Evolutionary conservation across 73 alveolate species (phyloP).

Genomic region (Breviolum minutum): DNA sequence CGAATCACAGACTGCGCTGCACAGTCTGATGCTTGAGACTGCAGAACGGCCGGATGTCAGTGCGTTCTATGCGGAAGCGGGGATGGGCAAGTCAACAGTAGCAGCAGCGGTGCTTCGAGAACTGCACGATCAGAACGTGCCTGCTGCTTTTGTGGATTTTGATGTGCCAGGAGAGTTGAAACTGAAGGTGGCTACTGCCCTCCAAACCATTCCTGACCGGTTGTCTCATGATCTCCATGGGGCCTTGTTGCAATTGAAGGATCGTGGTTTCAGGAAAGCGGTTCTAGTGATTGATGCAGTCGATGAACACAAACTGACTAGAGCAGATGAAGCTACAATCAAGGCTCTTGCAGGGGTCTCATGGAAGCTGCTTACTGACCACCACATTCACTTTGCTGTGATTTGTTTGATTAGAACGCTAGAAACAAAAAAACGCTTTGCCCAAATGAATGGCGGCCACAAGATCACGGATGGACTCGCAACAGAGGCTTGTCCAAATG

Average conservation of each 20-base stretch:
- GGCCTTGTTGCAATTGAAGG: background rate
- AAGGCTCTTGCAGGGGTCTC: background rate
- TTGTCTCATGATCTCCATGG: background rate
- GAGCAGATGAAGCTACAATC: background rate
- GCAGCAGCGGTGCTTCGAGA: slow-evolving; percentile 39
- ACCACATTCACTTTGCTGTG: background rate
- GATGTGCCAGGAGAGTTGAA: background rate
- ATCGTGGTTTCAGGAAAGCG: background rate
- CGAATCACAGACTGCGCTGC: background rate
- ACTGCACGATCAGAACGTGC: background rate
- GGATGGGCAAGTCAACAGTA: slow-evolving; percentile 13
- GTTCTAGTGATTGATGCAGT: slow-evolving; percentile 3
- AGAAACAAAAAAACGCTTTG: no score
- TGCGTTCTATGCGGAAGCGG: background rate
- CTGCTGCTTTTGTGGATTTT: background rate
- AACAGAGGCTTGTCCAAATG: background rate
- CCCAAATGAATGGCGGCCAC: no score
- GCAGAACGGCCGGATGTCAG: background rate
- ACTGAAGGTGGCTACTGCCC: background rate
- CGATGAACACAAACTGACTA: background rate
- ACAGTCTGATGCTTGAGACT: background rate
- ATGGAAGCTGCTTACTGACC: background rate
- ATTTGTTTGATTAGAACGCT: background rate
- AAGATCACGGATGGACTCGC: background rate
- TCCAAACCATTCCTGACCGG: background rate